Evolutionary conservation across 352 stramenopile genomes (phyloP), one percentile per base, ranked within the genome.

Genomic region (Pythium myriotylum): DNA sequence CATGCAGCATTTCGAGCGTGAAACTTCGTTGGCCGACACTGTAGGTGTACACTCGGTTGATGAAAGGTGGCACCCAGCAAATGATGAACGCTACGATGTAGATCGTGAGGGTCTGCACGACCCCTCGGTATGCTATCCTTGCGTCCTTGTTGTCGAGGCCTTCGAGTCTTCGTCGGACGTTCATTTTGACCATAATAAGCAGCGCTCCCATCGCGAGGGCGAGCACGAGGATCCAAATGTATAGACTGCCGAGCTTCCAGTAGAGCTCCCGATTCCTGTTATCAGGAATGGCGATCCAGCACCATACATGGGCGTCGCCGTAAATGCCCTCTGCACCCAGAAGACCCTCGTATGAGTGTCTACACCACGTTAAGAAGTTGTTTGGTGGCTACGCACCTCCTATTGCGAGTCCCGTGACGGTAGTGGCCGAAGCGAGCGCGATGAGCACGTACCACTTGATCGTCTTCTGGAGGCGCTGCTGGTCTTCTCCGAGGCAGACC

Each of bases 31-130:
- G 35, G 32, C 76, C 73, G 12, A 72, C 79, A 52, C 86, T 86
- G 13, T 72, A 81, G 2, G 62, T 73, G 65, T 91, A 92, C 0
- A 62, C 79, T 46, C 85, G 77, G 32, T 92, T 80, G 7, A 81
- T 49, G 4, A 94, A 79, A 1, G 84, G 79, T 0, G 85, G 84
- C 17, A 84, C 52, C 81, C 85, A 92, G 53, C 82, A 92, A n/a
- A 92, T 63, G 42, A 94, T 86, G 62, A 92, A 94, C n/a, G 76
- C 77, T 4, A 71, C 67, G 29, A 94, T 91, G 58, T 92, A 94
- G 52, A 92, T 79, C 0, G 82, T 92, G 54, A 94, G 70, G 55
- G 91, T 94, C 68, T 90, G 78, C 54, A 89, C 84, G 17, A 94
- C 85, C 13, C 77, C 84, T 50, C 91, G 77, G 64, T 94, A 94